Conservation (phyloP, 345 rosid genomes). For the Syzygium aqueum region DNA sequence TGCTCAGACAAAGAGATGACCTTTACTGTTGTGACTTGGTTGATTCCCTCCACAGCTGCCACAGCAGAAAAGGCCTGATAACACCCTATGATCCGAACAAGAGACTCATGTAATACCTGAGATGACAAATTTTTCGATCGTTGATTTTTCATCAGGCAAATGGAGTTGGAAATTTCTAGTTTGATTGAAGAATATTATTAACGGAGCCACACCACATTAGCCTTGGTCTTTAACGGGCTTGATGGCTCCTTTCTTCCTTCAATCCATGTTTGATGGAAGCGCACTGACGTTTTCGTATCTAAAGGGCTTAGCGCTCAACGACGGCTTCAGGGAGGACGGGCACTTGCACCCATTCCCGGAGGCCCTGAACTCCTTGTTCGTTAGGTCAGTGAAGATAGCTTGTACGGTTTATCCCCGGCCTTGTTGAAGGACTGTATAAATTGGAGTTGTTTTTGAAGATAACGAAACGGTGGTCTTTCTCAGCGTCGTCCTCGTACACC, state of each 20-base stretch:
- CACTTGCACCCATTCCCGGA: conserved; percentile 1
- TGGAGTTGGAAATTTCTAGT: too few species aligned
- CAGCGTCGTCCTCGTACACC: conserved; percentile 5
- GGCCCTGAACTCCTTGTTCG: conserved; percentile 14
- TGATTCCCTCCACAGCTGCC: conserved; percentile 1
- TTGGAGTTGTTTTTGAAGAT: conserved; percentile 22
- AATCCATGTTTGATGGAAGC: neutral
- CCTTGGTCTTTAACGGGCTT: conserved; percentile 1
- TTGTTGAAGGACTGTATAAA: conserved; percentile 19
- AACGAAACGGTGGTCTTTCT: conserved; percentile 17
- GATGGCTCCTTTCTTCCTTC: neutral
- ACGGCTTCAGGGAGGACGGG: neutral
- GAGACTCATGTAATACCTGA: too few species aligned
- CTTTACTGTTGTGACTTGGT: neutral
- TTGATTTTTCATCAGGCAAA: too few species aligned
- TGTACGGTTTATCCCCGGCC: conserved; percentile 7
- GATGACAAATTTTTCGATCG: too few species aligned
- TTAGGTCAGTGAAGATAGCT: conserved; percentile 28
- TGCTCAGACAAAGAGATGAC: conserved; percentile 1
- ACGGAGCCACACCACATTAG: neutral
- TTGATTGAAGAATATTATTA: too few species aligned
- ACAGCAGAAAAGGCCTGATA: conserved; percentile 2
- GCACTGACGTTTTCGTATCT: neutral
- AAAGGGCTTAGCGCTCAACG: neutral
- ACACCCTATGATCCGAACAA: neutral